phyloP scores from a whole-genome alignment of 805 yeast species.

The Cyberlindnera lachancei region DNA sequence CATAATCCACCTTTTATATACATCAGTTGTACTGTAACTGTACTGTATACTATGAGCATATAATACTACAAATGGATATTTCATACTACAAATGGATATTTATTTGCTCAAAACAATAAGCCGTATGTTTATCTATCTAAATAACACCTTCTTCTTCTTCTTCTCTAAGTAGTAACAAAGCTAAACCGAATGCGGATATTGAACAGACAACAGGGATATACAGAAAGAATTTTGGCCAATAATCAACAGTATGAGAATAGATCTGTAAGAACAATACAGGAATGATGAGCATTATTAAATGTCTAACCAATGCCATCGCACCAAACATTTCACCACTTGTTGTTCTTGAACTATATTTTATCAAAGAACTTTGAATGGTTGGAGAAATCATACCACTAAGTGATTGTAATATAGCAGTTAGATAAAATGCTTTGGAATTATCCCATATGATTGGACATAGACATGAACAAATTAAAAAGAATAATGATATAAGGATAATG shows the following conservation, averaged over 20 bases:
- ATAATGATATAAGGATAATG: conserved; percentile 1
- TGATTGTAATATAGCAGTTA: conserved; percentile 13
- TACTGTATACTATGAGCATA: too few relatives aligned
- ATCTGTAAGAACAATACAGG: conserved; percentile 14
- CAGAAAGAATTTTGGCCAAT: conserved; percentile 6
- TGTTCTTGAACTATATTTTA: conserved; percentile 12
- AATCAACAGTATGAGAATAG: conserved; percentile 11
- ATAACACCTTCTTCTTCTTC: too few relatives aligned
- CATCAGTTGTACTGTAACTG: too few relatives aligned
- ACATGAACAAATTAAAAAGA: conserved; percentile 5
- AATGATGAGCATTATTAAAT: conserved; percentile 12
- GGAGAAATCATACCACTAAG: conserved; percentile 16
- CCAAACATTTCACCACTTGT: conserved; percentile 20
- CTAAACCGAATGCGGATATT: neutral
- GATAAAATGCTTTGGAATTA: conserved; percentile 5
- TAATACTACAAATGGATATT: too few relatives aligned
- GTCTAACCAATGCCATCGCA: conserved; percentile 16
- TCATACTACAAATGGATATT: too few relatives aligned
- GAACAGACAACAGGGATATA: conserved; percentile 5
- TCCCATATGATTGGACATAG: conserved; percentile 1
- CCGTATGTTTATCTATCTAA: too few relatives aligned
- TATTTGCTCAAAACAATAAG: too few relatives aligned
- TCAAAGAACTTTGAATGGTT: conserved; percentile 14
- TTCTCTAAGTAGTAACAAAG: neutral
- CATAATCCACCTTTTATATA: too few relatives aligned